phyloP scores from a whole-genome alignment of 2,329 filamentous ascomycete species.

The Verticillium isaacii region DNA sequence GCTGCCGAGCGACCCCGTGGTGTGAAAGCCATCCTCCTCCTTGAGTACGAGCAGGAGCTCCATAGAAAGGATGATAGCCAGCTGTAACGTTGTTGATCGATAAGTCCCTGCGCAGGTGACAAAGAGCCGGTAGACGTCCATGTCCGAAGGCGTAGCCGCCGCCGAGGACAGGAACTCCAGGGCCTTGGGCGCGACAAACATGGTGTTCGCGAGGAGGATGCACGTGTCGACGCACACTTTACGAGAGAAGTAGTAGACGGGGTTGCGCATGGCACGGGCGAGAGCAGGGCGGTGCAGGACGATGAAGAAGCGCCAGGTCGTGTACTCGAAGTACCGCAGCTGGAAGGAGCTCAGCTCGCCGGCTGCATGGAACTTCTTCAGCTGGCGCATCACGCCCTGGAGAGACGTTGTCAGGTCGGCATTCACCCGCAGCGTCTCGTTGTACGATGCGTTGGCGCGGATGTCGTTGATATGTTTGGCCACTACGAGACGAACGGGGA shows the following conservation, averaged over 20 bases:
- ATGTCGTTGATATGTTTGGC: conserved; percentile 43
- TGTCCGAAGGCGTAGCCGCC: neutral
- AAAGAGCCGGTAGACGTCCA: conserved; percentile 31
- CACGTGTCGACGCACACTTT: conserved; percentile 41
- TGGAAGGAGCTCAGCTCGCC: conserved; percentile 31
- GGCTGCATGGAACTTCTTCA: conserved; percentile 12
- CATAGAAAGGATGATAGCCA: conserved; percentile 35
- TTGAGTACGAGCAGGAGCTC: conserved; percentile 41
- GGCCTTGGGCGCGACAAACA: conserved; percentile 10
- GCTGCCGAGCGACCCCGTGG: conserved; percentile 19
- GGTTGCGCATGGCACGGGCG: conserved; percentile 35
- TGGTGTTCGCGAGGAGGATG: conserved; percentile 18
- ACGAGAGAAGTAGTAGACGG: conserved; percentile 47
- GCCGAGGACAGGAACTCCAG: conserved; percentile 8
- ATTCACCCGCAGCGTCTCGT: conserved; percentile 41
- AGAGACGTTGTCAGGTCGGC: conserved; percentile 36
- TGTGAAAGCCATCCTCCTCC: conserved; percentile 29
- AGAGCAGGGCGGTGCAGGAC: conserved; percentile 50
- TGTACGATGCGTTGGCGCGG: conserved; percentile 35
- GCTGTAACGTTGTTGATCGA: conserved; percentile 33
- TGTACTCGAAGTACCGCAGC: conserved; percentile 33
- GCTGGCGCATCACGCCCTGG: conserved; percentile 27
- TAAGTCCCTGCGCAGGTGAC: conserved; percentile 37
- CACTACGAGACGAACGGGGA: conserved; percentile 37
- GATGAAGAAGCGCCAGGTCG: conserved; percentile 43